Base-by-base conservation (phyloP, 345 rosid species). In the Hypericum perforatum region DNA sequence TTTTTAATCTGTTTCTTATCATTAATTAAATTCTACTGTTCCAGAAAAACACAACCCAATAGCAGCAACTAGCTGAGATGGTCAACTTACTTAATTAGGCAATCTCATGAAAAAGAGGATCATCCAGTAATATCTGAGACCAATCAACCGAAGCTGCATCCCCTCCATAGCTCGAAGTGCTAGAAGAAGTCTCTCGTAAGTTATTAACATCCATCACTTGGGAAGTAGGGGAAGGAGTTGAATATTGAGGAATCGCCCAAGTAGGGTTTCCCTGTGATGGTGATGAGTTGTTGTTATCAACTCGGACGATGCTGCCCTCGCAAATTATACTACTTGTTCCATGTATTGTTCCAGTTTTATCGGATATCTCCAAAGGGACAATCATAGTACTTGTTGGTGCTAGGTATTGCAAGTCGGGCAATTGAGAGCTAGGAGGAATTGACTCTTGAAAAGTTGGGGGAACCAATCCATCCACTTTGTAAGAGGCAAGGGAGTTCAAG, bases 101-200 rank as follows among this genome's bases (percentile, higher is more conserved):
- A 67, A 70, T 68, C 54, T 74, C 78, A 56, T 66, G 61, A 62
- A 75, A 81, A 16, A 78, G 61, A 57, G 78, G 72, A 39, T 81
- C 76, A 37, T 81, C 80, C n/a, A 81, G 76, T 53, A 76, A 52
- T 5, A 75, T 56, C 29, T 72, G 75, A 1, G 76, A 68, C 84
- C 84, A 76, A 40, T 22, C 32, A 22, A 45, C 46, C 8, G 78
- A 58, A 49, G 70, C 16, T 53, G 61, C 63, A 38, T 66, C 73
- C n/a, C 59, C 78, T 14, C 60, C 61, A 36, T 58, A 60, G 67
- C 74, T 61, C 15, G 74, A 63, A 57, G 57, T 11, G 57, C 46
- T 64, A 16, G 50, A 50, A 46, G 49, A 59, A 22, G 32, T 22
- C 10, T 64, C 77, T n/a, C 61, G 66, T 44, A 45, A 29, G 43